These are phyloP conservation scores for Corrigiola litoralis DNA, from an alignment of 179 eudicot genomes.

Conservation along the genomic window DNA sequence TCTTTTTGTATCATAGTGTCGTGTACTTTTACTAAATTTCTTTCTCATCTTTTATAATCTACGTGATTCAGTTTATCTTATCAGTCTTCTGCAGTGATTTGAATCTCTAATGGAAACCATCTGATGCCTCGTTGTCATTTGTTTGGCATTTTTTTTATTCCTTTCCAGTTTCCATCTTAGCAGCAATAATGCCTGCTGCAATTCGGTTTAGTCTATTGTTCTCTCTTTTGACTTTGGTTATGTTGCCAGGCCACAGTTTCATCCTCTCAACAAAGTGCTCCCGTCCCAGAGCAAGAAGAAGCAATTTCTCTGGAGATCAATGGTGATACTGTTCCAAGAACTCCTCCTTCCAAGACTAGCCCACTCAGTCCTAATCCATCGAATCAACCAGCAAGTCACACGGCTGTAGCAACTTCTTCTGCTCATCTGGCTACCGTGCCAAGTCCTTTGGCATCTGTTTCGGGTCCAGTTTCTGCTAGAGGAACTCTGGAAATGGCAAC, in stretches of 20 bases:
- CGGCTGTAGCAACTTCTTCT: constrained; percentile 32
- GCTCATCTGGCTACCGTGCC: constrained; percentile 29
- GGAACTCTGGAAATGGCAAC: constrained; percentile 37
- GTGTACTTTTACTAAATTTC: too few species aligned
- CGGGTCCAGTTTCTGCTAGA: constrained; percentile 37
- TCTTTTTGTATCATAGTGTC: too few species aligned
- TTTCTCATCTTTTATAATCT: too few species aligned
- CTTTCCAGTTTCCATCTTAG: neutral
- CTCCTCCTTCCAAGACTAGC: constrained; percentile 72
- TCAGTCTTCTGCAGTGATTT: too few species aligned
- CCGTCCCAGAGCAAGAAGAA: constrained; percentile 71
- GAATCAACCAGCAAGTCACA: constrained; percentile 47
- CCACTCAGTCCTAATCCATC: constrained; percentile 46
- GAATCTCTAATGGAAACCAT: too few species aligned
- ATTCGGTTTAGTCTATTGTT: neutral
- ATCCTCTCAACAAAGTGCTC: constrained; percentile 47
- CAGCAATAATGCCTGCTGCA: neutral
- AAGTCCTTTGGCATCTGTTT: constrained; percentile 36
- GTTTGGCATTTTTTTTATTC: neutral
- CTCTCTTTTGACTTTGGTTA: constrained; percentile 7
- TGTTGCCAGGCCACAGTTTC: constrained; percentile 44
- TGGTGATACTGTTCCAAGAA: constrained; percentile 59
- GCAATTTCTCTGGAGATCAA: constrained; percentile 47
- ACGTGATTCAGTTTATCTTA: too few species aligned
- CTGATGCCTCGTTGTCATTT: too few species aligned